Evolutionary conservation across 257 asterid species (phyloP).

Genomic region (Rauvolfia tetraphylla): DNA sequence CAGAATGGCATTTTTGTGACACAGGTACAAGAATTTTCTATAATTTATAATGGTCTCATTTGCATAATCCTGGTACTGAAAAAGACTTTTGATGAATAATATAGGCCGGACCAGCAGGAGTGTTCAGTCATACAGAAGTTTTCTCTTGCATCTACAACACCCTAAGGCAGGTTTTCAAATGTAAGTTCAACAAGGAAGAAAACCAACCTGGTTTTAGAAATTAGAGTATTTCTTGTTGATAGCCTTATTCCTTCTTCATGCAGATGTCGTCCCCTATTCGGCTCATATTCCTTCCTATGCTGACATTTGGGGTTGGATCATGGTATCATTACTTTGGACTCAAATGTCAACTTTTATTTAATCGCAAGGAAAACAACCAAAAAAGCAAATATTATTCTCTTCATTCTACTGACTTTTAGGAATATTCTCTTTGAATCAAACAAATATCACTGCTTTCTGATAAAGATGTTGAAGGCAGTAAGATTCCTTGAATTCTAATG

Average conservation of each 20-base stretch:
- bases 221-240: background rate
- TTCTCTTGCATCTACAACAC: conserved; percentile 92
- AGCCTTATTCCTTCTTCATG: conserved; percentile 15
- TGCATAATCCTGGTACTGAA: background rate
- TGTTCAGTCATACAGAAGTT: conserved; percentile 89
- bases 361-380: background rate
- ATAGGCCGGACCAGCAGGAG: conserved; percentile 98
- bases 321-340: conserved; percentile 45
- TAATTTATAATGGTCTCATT: background rate
- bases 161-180: conserved; percentile 80
- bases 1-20: conserved; percentile 79
- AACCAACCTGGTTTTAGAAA: background rate
- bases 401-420: background rate
- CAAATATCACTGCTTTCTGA: background rate
- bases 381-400: background rate
- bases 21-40: conserved; percentile 42
- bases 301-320: conserved; percentile 99
- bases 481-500: background rate
- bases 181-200: conserved; percentile 38
- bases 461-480: background rate
- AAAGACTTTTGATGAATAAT: background rate
- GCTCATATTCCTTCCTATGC: conserved; percentile 95
- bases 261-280: conserved; percentile 96
- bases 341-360: background rate
- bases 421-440: background rate